Conservation (phyloP, 176 grass and related monocot species). For the Lolium perenne region DNA sequence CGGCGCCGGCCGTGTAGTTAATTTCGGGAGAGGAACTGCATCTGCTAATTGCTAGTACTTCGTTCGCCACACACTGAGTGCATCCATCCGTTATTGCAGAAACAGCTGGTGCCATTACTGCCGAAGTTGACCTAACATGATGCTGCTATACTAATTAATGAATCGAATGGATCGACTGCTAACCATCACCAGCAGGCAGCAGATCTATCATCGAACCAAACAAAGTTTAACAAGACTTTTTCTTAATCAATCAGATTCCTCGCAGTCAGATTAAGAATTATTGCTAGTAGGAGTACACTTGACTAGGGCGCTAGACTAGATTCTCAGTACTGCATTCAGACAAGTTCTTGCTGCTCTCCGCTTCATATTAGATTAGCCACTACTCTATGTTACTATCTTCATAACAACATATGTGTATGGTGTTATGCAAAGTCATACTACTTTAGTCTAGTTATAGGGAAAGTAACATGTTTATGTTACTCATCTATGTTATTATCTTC, state of each 20-base stretch:
- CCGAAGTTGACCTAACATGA: slow-evolving; percentile 4
- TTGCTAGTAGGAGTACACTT: no score
- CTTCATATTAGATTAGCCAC: no score
- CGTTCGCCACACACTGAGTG: neutral
- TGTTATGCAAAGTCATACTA: no score
- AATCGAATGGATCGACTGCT: neutral
- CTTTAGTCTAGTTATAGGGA: no score
- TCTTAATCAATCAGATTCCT: neutral
- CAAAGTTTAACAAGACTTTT: neutral
- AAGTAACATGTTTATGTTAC: no score
- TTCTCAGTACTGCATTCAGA: no score
- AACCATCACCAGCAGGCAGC: neutral
- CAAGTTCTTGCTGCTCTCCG: no score
- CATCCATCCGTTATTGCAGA: neutral
- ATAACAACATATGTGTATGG: no score
- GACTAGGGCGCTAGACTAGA: no score
- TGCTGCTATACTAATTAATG: neutral
- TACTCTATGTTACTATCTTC: no score
- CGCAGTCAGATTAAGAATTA: neutral
- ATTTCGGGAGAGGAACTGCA: neutral
- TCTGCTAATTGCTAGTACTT: neutral
- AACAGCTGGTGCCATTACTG: neutral
- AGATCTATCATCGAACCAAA: neutral
- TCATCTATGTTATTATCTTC: no score
- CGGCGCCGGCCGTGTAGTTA: neutral